These are phyloP conservation scores for Carpinus viminea DNA, from an alignment of 306 rosid species.

Conservation along the genomic window DNA sequence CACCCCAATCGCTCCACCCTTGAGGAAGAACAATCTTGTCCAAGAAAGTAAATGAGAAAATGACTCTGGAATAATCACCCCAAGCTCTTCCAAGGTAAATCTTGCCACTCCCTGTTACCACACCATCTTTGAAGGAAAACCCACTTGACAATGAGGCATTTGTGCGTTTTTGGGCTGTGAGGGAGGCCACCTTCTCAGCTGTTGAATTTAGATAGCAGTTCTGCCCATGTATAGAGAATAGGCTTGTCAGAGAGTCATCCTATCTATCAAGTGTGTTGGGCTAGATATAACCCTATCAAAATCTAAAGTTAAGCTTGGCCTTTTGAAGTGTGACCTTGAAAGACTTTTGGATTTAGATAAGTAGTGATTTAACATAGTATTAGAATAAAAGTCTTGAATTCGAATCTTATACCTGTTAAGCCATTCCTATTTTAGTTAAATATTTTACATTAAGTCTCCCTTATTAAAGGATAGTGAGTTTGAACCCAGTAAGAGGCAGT, in stretches of 20 bases:
- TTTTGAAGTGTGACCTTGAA: not conserved
- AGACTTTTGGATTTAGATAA: too few species aligned
- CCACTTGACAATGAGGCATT: constrained; percentile 61
- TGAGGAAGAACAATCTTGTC: constrained; percentile 54
- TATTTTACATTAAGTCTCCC: too few species aligned
- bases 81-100: constrained; percentile 81
- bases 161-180: constrained; percentile 71
- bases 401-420: too few species aligned
- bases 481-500: too few species aligned
- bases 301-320: not conserved
- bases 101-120: constrained; percentile 55
- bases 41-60: constrained; percentile 70
- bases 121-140: constrained; percentile 62
- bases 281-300: too few species aligned
- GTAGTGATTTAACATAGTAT: too few species aligned
- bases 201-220: constrained; percentile 56
- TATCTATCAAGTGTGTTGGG: too few species aligned
- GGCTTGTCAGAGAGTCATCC: not conserved
- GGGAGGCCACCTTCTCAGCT: constrained; percentile 55
- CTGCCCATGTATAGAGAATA: constrained; percentile 27
- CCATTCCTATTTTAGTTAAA: too few species aligned
- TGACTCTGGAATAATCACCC: constrained; percentile 77
- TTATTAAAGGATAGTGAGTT: too few species aligned
- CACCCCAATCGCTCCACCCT: constrained; percentile 83
- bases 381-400: too few species aligned